These are phyloP conservation scores for Allium sativum DNA, from an alignment of 106 monocot genomes.

Conservation along the genomic window DNA sequence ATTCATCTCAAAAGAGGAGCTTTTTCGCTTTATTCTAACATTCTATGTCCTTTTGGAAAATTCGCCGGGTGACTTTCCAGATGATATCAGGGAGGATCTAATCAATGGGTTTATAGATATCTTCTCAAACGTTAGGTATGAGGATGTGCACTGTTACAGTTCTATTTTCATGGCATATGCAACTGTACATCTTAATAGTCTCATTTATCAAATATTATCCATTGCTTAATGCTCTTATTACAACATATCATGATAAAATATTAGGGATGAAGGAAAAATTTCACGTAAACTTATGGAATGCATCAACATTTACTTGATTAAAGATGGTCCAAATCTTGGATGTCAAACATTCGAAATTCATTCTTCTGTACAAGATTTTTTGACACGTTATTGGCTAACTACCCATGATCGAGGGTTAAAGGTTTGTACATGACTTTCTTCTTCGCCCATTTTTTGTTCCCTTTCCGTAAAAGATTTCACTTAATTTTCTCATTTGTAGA, in stretches of 20 bases:
- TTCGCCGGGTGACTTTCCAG: slow-evolving; percentile 83
- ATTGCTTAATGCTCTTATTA: too few relatives aligned
- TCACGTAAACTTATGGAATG: slow-evolving; percentile 89
- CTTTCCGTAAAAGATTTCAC: background rate
- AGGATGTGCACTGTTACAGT: background rate
- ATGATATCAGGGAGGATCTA: slow-evolving; percentile 43
- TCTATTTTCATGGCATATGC: too few relatives aligned
- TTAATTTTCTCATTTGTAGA: slow-evolving; percentile 28
- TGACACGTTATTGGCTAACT: slow-evolving; percentile 57
- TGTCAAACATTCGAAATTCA: slow-evolving; percentile 47
- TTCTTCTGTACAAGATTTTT: slow-evolving; percentile 54
- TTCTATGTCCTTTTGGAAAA: slow-evolving; percentile 77
- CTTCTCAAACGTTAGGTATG: slow-evolving; percentile 50
- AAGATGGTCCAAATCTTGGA: slow-evolving; percentile 91
- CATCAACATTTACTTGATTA: slow-evolving; percentile 65
- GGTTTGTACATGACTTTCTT: slow-evolving; percentile 18
- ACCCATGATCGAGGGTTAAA: slow-evolving; percentile 72
- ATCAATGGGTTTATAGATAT: slow-evolving; percentile 48
- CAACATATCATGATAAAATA: background rate
- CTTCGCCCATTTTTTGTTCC: background rate
- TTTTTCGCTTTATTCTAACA: slow-evolving; percentile 51
- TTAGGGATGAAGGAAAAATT: slow-evolving; percentile 84
- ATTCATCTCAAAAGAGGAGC: slow-evolving; percentile 59
- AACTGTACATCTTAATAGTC: too few relatives aligned
- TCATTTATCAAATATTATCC: too few relatives aligned